These are phyloP conservation scores for Epichloe sibirici DNA, from an alignment of 2,329 filamentous ascomycete genomes.

Conservation along the genomic window DNA sequence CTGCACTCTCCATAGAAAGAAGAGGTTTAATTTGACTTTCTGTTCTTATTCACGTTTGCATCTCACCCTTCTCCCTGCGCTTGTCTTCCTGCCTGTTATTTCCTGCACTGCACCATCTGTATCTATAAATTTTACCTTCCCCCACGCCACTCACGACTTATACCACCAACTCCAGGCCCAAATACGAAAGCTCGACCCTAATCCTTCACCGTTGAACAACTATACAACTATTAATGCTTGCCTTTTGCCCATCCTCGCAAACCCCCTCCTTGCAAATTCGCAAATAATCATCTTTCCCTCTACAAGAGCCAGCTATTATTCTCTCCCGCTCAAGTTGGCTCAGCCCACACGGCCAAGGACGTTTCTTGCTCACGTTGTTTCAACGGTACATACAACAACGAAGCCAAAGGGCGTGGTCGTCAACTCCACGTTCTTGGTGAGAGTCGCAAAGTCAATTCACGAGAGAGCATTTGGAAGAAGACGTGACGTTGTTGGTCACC, in stretches of 20 bases:
- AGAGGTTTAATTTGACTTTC: background rate
- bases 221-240: background rate
- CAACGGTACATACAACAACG: background rate
- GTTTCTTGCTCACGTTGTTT: background rate
- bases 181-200: background rate
- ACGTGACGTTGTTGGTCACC: background rate
- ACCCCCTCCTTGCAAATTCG: background rate
- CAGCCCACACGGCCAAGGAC: background rate
- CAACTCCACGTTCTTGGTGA: background rate
- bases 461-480: too few relatives aligned
- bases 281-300: background rate
- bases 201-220: background rate
- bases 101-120: background rate
- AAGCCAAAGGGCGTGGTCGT: background rate
- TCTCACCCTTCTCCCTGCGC: background rate
- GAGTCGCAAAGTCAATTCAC: background rate
- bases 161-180: background rate
- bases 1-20: background rate
- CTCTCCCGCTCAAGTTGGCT: conserved; percentile 1
- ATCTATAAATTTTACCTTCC: background rate
- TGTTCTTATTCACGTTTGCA: background rate
- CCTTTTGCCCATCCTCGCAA: background rate
- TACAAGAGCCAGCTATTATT: background rate
- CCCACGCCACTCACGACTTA: background rate
- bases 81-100: background rate